phyloP scores from a whole-genome alignment of 306 rosid genomes.

The Citrullus colocynthis region DNA sequence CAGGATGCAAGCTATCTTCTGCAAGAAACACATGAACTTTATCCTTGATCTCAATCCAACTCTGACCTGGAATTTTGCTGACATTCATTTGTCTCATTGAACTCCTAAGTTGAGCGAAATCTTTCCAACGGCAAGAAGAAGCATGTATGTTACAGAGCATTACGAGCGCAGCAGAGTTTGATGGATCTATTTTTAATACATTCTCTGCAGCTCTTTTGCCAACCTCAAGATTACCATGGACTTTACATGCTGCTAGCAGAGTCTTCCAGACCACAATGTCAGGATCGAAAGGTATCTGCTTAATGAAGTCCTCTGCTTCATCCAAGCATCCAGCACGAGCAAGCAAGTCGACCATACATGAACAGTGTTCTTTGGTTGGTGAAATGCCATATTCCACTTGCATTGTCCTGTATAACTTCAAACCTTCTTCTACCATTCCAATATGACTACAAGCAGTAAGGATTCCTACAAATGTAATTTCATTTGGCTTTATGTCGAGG shows the following conservation, averaged over 20 bases:
- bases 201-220: constrained; percentile 61
- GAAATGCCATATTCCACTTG: constrained; percentile 41
- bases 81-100: constrained; percentile 44
- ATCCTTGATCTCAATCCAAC: constrained; percentile 47
- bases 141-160: constrained; percentile 56
- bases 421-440: constrained; percentile 68
- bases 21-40: constrained; percentile 46
- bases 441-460: constrained; percentile 73
- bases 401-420: constrained; percentile 38
- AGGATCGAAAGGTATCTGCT: constrained; percentile 33
- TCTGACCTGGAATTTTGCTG: constrained; percentile 58
- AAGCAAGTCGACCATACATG: constrained; percentile 78
- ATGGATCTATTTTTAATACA: constrained; percentile 45
- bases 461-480: constrained; percentile 52
- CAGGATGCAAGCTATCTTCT: constrained; percentile 54
- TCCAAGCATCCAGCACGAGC: constrained; percentile 59
- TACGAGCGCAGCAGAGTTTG: constrained; percentile 53
- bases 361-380: constrained; percentile 52
- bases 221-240: constrained; percentile 44
- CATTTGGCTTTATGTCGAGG: constrained; percentile 43
- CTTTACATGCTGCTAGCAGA: constrained; percentile 57
- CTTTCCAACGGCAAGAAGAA: constrained; percentile 49
- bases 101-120: constrained; percentile 43
- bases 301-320: constrained; percentile 50
- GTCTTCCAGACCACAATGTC: constrained; percentile 66